A percentile compares a stretch with the other conserved stretches of the same genome.
These are phyloP conservation scores for Tilletia walkeri DNA, from an alignment of 1,284 basidiomycete species.

Conservation along the genomic window DNA sequence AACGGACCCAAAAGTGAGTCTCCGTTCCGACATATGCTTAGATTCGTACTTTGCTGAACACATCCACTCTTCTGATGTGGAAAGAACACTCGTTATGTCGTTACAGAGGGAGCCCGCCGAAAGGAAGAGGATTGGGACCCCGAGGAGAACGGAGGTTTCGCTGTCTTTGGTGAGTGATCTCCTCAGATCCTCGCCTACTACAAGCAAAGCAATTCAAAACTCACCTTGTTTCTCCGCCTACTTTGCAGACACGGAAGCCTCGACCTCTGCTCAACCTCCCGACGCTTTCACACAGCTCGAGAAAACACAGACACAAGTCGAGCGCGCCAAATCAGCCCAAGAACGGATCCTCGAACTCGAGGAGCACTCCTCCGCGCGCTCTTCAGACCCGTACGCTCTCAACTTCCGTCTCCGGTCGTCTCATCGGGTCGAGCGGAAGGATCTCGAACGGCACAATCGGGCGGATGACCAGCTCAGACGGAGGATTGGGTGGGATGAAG, in stretches of 20 bases:
- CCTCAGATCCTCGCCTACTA: neutral
- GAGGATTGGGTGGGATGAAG: conserved; percentile 42
- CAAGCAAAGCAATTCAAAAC: neutral
- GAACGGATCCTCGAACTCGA: conserved; percentile 77
- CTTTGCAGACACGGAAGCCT: conserved; percentile 67
- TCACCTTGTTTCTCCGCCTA: too few species aligned
- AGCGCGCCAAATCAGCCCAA: conserved; percentile 67
- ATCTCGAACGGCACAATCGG: conserved; percentile 66
- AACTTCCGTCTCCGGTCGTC: conserved; percentile 72
- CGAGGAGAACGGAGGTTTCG: conserved; percentile 86
- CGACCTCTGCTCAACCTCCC: conserved; percentile 61
- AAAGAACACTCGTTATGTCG: conserved; percentile 94
- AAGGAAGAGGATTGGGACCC: conserved; percentile 96
- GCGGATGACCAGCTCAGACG: conserved; percentile 70
- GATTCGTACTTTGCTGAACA: conserved; percentile 1
- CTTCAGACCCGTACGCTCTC: conserved; percentile 77
- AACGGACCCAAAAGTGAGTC: conserved; percentile 80
- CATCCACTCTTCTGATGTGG: too few species aligned
- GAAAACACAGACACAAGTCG: conserved; percentile 75
- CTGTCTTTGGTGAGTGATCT: conserved; percentile 69
- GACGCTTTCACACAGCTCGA: conserved; percentile 86
- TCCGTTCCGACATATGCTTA: conserved; percentile 3
- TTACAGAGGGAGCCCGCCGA: conserved; percentile 79
- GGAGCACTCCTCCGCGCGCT: conserved; percentile 69
- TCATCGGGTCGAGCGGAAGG: conserved; percentile 81